phyloP scores from a whole-genome alignment of 306 rosid genomes.

The Quercus cerris region DNA sequence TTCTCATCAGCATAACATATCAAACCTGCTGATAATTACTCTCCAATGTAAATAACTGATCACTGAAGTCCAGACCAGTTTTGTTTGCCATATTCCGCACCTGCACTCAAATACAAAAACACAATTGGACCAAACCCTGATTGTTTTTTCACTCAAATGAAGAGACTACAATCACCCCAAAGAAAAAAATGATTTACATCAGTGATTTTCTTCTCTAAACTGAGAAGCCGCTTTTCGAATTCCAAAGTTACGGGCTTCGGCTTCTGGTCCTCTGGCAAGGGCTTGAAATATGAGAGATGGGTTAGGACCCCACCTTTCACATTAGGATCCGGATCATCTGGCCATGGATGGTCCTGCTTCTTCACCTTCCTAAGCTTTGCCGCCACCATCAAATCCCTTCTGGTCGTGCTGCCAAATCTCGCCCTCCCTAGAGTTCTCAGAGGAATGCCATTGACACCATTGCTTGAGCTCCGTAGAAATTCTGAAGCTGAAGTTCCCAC shows the following conservation, averaged over 20 bases:
- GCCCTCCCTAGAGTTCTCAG: conserved; percentile 61
- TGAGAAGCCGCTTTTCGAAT: conserved; percentile 75
- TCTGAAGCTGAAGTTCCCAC: conserved; percentile 71
- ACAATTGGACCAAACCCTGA: background rate
- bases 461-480: conserved; percentile 69
- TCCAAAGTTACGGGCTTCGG: conserved; percentile 74
- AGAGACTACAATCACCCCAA: background rate
- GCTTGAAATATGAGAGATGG: conserved; percentile 80
- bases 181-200: conserved; percentile 46
- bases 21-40: conserved; percentile 77
- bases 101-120: conserved; percentile 35
- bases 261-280: conserved; percentile 52
- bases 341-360: conserved; percentile 90
- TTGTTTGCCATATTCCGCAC: conserved; percentile 82
- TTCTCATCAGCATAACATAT: background rate
- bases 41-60: conserved; percentile 75
- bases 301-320: conserved; percentile 71
- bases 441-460: conserved; percentile 62
- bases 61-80: conserved; percentile 88
- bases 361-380: conserved; percentile 72
- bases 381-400: conserved; percentile 48
- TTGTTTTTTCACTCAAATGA: background rate
- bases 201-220: conserved; percentile 73
- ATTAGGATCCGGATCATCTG: conserved; percentile 75
- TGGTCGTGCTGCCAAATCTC: conserved; percentile 36